Percentiles rank a stretch among this genome's conserved stretches.
Evolutionary conservation across 2,329 filamentous ascomycete genomes (phyloP).

Genomic region (Phyllosticta capitalensis): DNA sequence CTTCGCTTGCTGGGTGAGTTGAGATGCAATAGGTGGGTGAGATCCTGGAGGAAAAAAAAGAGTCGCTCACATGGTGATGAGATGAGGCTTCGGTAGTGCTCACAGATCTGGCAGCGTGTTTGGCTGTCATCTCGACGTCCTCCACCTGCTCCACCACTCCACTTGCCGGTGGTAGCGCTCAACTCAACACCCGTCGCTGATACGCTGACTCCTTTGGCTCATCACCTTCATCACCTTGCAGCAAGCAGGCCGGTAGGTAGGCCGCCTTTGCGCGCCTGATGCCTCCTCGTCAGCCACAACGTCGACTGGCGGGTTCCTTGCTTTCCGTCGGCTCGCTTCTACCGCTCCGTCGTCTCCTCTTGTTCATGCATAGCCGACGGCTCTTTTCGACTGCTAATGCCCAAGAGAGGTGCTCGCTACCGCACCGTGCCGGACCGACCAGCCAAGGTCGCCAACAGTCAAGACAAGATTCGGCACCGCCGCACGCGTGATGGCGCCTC

Average conservation of each 20-base stretch:
- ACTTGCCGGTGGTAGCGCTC: no score
- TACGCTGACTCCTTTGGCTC: neutral
- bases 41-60: no score
- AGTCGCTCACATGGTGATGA: neutral
- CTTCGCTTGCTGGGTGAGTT: neutral
- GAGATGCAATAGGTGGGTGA: neutral
- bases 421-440: neutral
- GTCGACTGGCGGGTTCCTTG: neutral
- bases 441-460: neutral
- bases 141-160: no score
- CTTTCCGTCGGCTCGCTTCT: neutral
- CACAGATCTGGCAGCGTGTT: neutral
- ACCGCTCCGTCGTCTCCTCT: neutral
- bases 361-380: neutral
- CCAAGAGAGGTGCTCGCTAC: neutral
- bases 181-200: neutral
- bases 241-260: neutral
- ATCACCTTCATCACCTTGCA: neutral
- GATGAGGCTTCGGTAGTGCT: neutral
- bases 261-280: neutral
- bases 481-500: neutral
- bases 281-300: neutral
- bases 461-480: neutral
- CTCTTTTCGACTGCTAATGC: neutral
- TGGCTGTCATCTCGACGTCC: neutral